phyloP scores from a whole-genome alignment of 202 grass and related monocot genomes.

The Schoenoplectus tabernaemontani region DNA sequence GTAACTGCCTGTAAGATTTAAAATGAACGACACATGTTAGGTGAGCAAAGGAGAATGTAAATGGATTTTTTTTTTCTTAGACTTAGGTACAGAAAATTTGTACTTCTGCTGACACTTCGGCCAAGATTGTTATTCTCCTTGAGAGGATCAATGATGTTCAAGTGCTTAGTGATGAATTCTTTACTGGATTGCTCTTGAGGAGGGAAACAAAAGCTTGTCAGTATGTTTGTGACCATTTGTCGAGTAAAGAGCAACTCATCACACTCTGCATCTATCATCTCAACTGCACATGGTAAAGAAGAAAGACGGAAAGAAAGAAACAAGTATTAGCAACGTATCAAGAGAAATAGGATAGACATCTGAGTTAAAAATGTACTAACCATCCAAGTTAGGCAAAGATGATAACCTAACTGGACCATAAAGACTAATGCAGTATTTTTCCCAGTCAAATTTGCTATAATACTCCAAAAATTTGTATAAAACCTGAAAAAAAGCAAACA shows the following conservation, averaged over 20 bases:
- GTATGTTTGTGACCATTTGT: slow-evolving; percentile 42
- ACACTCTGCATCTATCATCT: slow-evolving; percentile 31
- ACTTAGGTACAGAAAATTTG: slow-evolving; percentile 16
- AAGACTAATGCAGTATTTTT: slow-evolving; percentile 76
- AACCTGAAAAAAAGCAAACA: slow-evolving; percentile 52
- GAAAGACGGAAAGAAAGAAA: not conserved
- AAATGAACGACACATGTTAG: not conserved
- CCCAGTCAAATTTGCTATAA: slow-evolving; percentile 97
- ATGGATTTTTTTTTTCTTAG: not conserved
- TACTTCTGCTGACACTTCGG: slow-evolving; percentile 90
- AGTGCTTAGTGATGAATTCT: slow-evolving; percentile 45
- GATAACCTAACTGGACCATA: slow-evolving; percentile 61
- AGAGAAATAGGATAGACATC: slow-evolving; percentile 14
- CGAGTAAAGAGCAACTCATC: slow-evolving; percentile 49
- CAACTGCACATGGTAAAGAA: slow-evolving; percentile 46
- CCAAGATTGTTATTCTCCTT: slow-evolving; percentile 94
- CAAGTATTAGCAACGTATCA: slow-evolving; percentile 17
- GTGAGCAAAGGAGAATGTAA: slow-evolving; percentile 6
- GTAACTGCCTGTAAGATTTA: slow-evolving; percentile 53
- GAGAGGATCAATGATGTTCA: slow-evolving; percentile 90
- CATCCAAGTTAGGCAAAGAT: slow-evolving; percentile 67
- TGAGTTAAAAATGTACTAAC: slow-evolving; percentile 21
- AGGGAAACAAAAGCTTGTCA: slow-evolving; percentile 37
- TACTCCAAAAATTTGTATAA: slow-evolving; percentile 96
- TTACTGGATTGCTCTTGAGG: slow-evolving; percentile 25